Evolutionary conservation across 331 rosid genomes (phyloP).

Genomic region (Phaseolus coccineus): DNA sequence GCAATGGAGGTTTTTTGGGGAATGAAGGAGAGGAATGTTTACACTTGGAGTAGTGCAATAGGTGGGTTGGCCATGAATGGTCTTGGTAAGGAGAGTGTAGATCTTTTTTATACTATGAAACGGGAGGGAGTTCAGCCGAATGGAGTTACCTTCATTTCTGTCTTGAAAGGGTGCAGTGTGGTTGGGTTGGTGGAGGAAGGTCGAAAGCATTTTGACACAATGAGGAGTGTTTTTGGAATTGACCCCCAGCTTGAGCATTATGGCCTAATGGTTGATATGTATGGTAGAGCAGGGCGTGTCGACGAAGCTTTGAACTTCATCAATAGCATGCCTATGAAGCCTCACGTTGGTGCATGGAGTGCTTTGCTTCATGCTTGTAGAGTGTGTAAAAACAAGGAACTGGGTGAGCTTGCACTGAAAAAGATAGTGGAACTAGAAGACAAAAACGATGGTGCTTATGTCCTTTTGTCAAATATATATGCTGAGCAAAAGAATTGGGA

Average conservation of each 20-base stretch:
- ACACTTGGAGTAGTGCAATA: constrained; percentile 64
- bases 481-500: constrained; percentile 63
- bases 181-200: constrained; percentile 68
- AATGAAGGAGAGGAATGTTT: constrained; percentile 63
- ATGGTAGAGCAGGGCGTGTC: constrained; percentile 58
- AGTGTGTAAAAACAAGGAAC: constrained; percentile 49
- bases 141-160: constrained; percentile 53
- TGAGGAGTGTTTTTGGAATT: constrained; percentile 49
- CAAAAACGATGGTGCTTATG: constrained; percentile 57
- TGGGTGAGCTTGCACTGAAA: constrained; percentile 53
- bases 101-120: constrained; percentile 53
- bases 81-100: constrained; percentile 53
- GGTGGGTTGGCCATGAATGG: constrained; percentile 66
- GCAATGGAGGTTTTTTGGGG: constrained; percentile 65
- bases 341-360: constrained; percentile 65
- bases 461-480: constrained; percentile 61
- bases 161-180: constrained; percentile 59
- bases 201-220: constrained; percentile 48
- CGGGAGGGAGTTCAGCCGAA: constrained; percentile 54
- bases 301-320: constrained; percentile 59
- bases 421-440: constrained; percentile 61
- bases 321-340: constrained; percentile 60
- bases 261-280: constrained; percentile 66
- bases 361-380: constrained; percentile 65
- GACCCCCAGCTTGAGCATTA: constrained; percentile 60